These are phyloP conservation scores for Mycena crocata DNA, from an alignment of 768 basidiomycete species.

Conservation along the genomic window DNA sequence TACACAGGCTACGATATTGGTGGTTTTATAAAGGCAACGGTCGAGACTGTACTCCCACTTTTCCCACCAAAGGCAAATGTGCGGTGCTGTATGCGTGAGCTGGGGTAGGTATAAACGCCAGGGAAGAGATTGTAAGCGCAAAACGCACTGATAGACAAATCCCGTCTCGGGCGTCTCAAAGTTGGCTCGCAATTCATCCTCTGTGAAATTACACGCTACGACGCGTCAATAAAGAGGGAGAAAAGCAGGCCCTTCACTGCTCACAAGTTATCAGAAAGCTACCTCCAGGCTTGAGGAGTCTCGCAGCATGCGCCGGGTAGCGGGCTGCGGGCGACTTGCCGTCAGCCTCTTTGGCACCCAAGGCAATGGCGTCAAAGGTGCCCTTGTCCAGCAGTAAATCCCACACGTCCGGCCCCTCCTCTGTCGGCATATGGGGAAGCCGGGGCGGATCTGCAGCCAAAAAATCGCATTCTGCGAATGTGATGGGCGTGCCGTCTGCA, in stretches of 20 bases:
- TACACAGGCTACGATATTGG: neutral
- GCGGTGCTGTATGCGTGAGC: slow-evolving; percentile 80
- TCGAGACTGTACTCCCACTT: slow-evolving; percentile 76
- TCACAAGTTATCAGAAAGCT: slow-evolving; percentile 85
- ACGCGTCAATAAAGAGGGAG: neutral
- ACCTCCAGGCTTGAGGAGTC: slow-evolving; percentile 73
- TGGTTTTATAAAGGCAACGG: slow-evolving; percentile 73
- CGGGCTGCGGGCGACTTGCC: slow-evolving; percentile 64
- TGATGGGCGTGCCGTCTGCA: slow-evolving; percentile 58
- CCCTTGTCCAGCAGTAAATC: slow-evolving; percentile 87
- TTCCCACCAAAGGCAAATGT: slow-evolving; percentile 83
- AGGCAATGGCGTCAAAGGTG: slow-evolving; percentile 88
- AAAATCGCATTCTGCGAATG: slow-evolving; percentile 75
- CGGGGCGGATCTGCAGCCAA: slow-evolving; percentile 62
- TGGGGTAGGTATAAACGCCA: slow-evolving; percentile 41
- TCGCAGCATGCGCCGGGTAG: slow-evolving; percentile 70
- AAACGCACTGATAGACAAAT: slow-evolving; percentile 73
- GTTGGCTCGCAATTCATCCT: slow-evolving; percentile 71
- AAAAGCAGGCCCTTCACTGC: slow-evolving; percentile 37
- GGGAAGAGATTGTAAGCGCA: neutral
- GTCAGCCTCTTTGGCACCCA: slow-evolving; percentile 67
- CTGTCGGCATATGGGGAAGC: slow-evolving; percentile 38
- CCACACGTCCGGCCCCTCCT: slow-evolving; percentile 58
- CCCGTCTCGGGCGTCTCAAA: slow-evolving; percentile 63
- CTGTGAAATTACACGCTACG: slow-evolving; percentile 87